These are phyloP conservation scores for Torulaspora quercuum DNA, from an alignment of 805 yeast genomes.

Conservation along the genomic window DNA sequence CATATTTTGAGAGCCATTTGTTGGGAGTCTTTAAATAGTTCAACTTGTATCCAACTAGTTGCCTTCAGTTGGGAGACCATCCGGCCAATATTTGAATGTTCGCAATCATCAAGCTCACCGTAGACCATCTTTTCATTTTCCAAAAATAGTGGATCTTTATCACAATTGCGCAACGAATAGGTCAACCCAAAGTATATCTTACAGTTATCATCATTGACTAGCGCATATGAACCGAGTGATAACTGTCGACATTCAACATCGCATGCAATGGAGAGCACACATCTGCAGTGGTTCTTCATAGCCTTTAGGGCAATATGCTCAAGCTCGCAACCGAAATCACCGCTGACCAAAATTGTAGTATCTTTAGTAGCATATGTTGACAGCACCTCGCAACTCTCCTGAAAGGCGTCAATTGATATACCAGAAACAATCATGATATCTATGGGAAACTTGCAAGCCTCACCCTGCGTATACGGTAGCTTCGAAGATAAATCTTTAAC, in stretches of 20 bases:
- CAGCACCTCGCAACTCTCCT: slow-evolving; percentile 21
- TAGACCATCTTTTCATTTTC: slow-evolving; percentile 12
- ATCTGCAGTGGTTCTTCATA: slow-evolving; percentile 21
- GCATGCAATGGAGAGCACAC: slow-evolving; percentile 29
- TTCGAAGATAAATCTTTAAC: slow-evolving; percentile 19
- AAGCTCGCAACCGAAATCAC: slow-evolving; percentile 34
- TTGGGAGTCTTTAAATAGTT: slow-evolving; percentile 11
- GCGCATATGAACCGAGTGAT: slow-evolving; percentile 33
- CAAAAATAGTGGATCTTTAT: slow-evolving; percentile 5
- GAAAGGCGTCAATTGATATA: slow-evolving; percentile 27
- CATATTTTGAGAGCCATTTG: slow-evolving; percentile 31
- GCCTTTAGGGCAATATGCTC: slow-evolving; percentile 23
- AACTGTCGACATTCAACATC: slow-evolving; percentile 34
- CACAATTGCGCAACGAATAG: slow-evolving; percentile 17
- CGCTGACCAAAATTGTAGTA: slow-evolving; percentile 28
- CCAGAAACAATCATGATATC: slow-evolving; percentile 31
- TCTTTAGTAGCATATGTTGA: slow-evolving; percentile 19
- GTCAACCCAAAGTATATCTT: slow-evolving; percentile 29
- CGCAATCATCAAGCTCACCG: slow-evolving; percentile 8
- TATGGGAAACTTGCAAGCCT: slow-evolving; percentile 21
- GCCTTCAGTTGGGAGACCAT: slow-evolving; percentile 16
- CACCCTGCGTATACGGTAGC: slow-evolving; percentile 9
- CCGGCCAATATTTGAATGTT: slow-evolving; percentile 10
- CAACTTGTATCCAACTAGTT: slow-evolving; percentile 25
- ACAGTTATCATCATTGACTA: slow-evolving; percentile 29